Base-by-base conservation (phyloP, 139 green algal species). In the Chlamydomonas schloesseri region DNA sequence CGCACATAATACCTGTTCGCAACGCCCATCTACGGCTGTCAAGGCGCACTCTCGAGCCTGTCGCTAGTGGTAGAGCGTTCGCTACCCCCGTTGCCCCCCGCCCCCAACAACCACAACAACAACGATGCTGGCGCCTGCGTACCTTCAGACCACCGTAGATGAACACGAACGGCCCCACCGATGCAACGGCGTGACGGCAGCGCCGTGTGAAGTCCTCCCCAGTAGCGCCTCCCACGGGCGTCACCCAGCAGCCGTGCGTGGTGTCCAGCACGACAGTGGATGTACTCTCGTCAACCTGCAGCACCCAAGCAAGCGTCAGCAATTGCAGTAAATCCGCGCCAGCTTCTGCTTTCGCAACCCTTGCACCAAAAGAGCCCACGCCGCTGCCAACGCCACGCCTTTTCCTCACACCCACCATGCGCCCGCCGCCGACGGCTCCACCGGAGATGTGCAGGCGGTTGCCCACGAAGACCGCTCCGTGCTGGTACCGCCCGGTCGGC, bases 401-500 rank as follows among this genome's bases (percentile, higher is more conserved):
- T 57, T 26, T 62, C 0, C n/a, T 14, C 14, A n/a, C 36, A 55
- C 89, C 60, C 64, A 95, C 97, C 95, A 99, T 99, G 17, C 95
- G 87, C 13, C 98, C 98, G 10, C 98, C 98, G 11, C 98, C 98
- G 20, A 99, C 94, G 2, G 98, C 97, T 28, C 98, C 98, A 28
- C 98, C 98, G n/a, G 93, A 95, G 28, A 99, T 96, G 89, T 99
- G 97, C 86, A 99, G 79, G 33, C 98, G 88, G 29, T 95, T 94
- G 62, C 95, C 96, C 6, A 99, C 97, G 96, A 99, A 99, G 29
- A 98, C 96, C 11, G 96, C 95, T 5, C 94, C 95, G 87, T 99
- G 98, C 92, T 99, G 98, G 89, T 99, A 99, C 60, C 98, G 89
- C 0, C 95, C 92, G 0, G 93, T 94, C 3, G 98, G 98, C 93